Evolutionary conservation across 495 filamentous ascomycete species (phyloP).

Genomic region (Talaromyces ruber): DNA sequence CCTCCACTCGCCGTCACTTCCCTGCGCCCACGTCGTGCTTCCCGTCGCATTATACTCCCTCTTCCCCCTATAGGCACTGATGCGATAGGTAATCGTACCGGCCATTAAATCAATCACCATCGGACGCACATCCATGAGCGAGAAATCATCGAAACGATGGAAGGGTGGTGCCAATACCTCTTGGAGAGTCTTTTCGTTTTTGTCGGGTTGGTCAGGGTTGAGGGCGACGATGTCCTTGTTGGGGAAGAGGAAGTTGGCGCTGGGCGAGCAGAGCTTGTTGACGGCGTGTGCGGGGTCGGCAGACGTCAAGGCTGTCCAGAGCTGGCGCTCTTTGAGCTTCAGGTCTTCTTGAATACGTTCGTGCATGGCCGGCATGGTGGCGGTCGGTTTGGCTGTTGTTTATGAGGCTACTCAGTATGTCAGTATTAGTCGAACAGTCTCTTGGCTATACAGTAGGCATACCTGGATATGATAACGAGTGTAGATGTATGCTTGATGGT

Average conservation of each 20-base stretch:
- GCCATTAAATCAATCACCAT: conserved; percentile 41
- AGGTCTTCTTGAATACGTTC: conserved; percentile 37
- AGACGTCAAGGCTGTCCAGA: conserved; percentile 38
- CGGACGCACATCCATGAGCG: conserved; percentile 27
- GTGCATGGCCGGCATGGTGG: conserved; percentile 31
- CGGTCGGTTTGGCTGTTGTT: neutral
- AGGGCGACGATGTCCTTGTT: conserved; percentile 27
- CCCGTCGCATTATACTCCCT: conserved; percentile 23
- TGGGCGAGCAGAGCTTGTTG: conserved; percentile 25
- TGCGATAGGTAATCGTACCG: conserved; percentile 28
- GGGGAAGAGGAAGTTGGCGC: conserved; percentile 31
- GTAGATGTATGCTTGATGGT: neutral
- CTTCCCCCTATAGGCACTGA: conserved; percentile 20
- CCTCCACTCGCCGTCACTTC: conserved; percentile 36
- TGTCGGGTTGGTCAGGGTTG: conserved; percentile 18
- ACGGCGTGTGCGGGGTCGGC: conserved; percentile 32
- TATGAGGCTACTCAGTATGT: neutral
- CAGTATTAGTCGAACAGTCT: neutral
- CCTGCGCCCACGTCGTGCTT: conserved; percentile 37
- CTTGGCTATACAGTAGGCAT: neutral
- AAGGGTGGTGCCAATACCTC: conserved; percentile 28
- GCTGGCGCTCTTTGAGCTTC: conserved; percentile 26
- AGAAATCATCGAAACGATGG: conserved; percentile 34
- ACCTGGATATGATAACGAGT: neutral
- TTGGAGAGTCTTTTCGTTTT: conserved; percentile 6